Conservation (phyloP, 495 filamentous ascomycete genomes). For the Aspergillus campestris region DNA sequence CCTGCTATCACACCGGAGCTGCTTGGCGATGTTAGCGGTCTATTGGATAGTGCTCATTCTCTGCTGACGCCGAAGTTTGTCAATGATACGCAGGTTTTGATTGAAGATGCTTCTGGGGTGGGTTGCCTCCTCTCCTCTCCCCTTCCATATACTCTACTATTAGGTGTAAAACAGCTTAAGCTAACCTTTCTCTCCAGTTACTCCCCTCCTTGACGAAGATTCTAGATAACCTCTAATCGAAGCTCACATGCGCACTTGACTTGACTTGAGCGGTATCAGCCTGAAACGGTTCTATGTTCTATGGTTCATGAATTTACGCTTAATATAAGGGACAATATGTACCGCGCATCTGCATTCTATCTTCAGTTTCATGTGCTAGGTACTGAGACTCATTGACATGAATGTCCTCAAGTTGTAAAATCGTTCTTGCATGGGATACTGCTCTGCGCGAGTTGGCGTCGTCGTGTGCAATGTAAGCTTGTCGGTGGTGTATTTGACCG, state of each 20-base stretch:
- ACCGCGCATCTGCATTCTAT: no score
- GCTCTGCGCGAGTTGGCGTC: no score
- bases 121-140: conserved; percentile 8
- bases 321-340: no score
- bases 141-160: background rate
- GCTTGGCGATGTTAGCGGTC: conserved; percentile 30
- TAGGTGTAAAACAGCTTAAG: background rate
- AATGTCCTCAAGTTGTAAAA: no score
- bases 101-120: conserved; percentile 45
- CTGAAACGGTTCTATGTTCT: conserved; percentile 7
- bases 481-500: no score
- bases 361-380: no score
- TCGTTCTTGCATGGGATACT: no score
- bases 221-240: conserved; percentile 18
- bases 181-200: conserved; percentile 15
- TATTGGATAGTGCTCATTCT: conserved; percentile 32
- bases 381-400: no score
- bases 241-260: background rate
- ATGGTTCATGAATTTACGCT: conserved; percentile 10
- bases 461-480: no score
- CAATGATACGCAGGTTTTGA: conserved; percentile 36
- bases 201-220: conserved; percentile 23
- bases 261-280: background rate
- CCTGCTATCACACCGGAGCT: conserved; percentile 37
- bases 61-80: conserved; percentile 34